A percentile compares a stretch with the other conserved stretches of the same genome.
Conservation (phyloP, 331 rosid genomes). For the Acacia pycnantha region DNA sequence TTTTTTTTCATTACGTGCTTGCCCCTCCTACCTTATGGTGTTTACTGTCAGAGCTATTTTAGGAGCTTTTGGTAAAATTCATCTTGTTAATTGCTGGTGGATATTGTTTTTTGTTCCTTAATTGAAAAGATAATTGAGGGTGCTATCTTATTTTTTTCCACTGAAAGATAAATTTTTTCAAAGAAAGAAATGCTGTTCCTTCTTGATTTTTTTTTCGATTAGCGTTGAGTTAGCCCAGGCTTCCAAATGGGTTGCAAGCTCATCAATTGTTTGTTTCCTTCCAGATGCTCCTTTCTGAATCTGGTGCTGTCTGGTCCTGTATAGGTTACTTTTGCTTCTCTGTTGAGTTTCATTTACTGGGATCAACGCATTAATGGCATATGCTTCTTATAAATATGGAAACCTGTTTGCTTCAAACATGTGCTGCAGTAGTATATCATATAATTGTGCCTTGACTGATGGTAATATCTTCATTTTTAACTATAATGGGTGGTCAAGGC, state of each 20-base stretch:
- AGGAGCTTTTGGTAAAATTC: neutral
- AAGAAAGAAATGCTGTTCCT: neutral
- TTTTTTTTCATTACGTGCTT: neutral
- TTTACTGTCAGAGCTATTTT: neutral
- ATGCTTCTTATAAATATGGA: neutral
- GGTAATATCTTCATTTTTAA: constrained; percentile 33
- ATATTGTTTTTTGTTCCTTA: neutral
- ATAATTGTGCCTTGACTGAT: constrained; percentile 37
- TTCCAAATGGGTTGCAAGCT: neutral
- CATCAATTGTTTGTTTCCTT: neutral
- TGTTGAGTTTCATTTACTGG: neutral
- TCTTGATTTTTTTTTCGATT: neutral
- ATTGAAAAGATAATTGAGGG: neutral
- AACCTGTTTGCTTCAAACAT: constrained; percentile 31
- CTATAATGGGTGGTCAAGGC: constrained; percentile 37
- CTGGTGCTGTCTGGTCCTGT: neutral
- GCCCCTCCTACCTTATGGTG: neutral
- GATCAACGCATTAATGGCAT: neutral
- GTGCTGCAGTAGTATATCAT: constrained; percentile 42
- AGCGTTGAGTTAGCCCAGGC: neutral
- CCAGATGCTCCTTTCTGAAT: neutral
- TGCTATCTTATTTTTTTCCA: neutral
- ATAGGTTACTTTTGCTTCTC: neutral
- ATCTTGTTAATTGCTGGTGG: neutral
- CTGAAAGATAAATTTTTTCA: neutral